Evolutionary conservation across 23 red algal genomes (phyloP).

Genomic region (Chondrus crispus): DNA sequence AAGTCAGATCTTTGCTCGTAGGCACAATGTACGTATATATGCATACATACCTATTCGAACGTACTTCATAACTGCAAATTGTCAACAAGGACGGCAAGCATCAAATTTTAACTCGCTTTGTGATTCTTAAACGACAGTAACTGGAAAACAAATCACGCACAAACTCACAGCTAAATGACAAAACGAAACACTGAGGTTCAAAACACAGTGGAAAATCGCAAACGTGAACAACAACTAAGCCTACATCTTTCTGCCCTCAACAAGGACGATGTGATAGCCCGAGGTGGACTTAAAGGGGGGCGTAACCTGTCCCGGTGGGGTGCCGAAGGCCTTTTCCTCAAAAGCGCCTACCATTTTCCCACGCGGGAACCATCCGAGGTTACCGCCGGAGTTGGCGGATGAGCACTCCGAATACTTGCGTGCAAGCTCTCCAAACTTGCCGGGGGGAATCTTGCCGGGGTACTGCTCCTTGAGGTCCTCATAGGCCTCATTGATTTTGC

Average conservation of each 20-base stretch:
- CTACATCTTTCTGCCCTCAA: constrained; percentile 74
- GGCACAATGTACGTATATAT: too few relatives aligned
- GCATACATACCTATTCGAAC: too few relatives aligned
- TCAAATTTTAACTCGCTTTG: too few relatives aligned
- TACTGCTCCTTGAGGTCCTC: constrained; percentile 65
- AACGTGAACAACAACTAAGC: not conserved
- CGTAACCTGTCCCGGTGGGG: constrained; percentile 60
- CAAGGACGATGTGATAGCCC: constrained; percentile 82
- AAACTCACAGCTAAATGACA: too few relatives aligned
- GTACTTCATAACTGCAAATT: too few relatives aligned
- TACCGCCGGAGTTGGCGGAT: constrained; percentile 83
- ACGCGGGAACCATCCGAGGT: constrained; percentile 95
- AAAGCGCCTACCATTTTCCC: constrained; percentile 97
- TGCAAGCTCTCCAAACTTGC: constrained; percentile 84
- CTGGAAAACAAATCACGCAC: too few relatives aligned
- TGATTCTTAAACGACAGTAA: too few relatives aligned
- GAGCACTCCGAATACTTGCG: constrained; percentile 87
- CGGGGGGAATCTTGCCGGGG: constrained; percentile 68
- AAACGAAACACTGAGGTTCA: too few relatives aligned
- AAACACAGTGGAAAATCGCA: too few relatives aligned
- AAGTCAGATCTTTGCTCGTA: too few relatives aligned
- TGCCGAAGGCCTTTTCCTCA: constrained; percentile 88
- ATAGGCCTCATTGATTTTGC: constrained; percentile 86
- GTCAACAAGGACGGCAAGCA: too few relatives aligned
- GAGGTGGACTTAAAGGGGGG: constrained; percentile 87